phyloP scores from a whole-genome alignment of 2,329 filamentous ascomycete species.

The Thelonectria discophora region DNA sequence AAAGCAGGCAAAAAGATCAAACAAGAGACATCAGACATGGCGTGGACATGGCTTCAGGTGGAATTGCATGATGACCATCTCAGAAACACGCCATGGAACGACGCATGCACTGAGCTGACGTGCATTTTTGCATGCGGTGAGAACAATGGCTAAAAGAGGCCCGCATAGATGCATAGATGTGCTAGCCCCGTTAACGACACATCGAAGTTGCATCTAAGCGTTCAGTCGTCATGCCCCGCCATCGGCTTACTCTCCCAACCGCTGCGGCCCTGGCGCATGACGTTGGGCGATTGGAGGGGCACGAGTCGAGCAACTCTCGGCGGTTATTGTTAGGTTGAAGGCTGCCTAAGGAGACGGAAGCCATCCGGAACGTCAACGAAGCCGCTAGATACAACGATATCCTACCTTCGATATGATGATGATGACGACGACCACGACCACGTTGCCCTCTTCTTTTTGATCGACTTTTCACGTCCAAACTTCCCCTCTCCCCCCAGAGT shows the following conservation, averaged over 20 bases:
- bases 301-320: conserved; percentile 5
- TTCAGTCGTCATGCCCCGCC: conserved; percentile 22
- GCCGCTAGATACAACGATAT: not conserved
- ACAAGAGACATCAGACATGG: conserved; percentile 20
- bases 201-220: conserved; percentile 1
- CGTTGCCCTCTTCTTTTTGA: conserved; percentile 22
- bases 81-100: conserved; percentile 27
- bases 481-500: not conserved
- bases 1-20: conserved; percentile 4
- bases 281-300: conserved; percentile 24
- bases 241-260: conserved; percentile 2
- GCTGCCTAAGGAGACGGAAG: conserved; percentile 14
- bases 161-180: not conserved
- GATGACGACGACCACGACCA: conserved; percentile 17
- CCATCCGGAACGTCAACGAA: not conserved
- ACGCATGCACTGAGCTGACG: conserved; percentile 11
- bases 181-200: not conserved
- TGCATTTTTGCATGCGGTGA: conserved; percentile 5
- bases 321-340: conserved; percentile 7
- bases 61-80: conserved; percentile 26
- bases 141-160: conserved; percentile 5
- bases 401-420: not conserved
- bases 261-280: conserved; percentile 15
- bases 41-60: conserved; percentile 17
- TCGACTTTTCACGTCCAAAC: conserved; percentile 14